Evolutionary conservation across 73 alveolate genomes (phyloP).

Genomic region (Urostyla sp.): DNA sequence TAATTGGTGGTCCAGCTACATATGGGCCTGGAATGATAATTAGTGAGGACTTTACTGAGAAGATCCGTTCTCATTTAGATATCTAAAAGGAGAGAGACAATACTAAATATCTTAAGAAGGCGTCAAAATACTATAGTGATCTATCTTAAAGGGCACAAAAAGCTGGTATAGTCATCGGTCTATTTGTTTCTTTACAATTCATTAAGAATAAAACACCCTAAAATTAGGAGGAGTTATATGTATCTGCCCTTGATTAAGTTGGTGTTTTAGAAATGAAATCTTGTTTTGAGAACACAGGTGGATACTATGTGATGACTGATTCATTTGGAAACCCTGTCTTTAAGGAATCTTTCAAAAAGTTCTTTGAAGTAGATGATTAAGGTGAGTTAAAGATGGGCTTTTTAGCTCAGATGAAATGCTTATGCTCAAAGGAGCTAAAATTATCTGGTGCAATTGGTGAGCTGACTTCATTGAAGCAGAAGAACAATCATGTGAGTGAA

Average conservation of each 20-base stretch:
- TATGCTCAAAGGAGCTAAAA: slow-evolving; percentile 89
- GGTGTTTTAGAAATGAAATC: slow-evolving; percentile 99
- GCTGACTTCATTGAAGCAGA: slow-evolving; percentile 79
- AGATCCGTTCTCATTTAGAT: slow-evolving; percentile 93
- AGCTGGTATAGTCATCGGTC: slow-evolving; percentile 94
- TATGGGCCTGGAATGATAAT: slow-evolving; percentile 99
- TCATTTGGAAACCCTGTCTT: slow-evolving; percentile 97
- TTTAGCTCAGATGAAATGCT: slow-evolving; percentile 91
- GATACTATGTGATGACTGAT: slow-evolving; percentile 98
- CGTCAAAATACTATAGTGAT: slow-evolving; percentile 90
- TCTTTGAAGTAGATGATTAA: slow-evolving; percentile 90
- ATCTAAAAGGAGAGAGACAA: slow-evolving; percentile 88
- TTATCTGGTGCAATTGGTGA: slow-evolving; percentile 96
- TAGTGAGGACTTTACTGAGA: slow-evolving; percentile 86
- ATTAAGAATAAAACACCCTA: too few species aligned
- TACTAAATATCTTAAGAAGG: slow-evolving; percentile 92
- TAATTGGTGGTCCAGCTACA: slow-evolving; percentile 98
- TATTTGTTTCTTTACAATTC: too few species aligned
- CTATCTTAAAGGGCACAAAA: slow-evolving; percentile 92
- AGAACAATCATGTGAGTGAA: slow-evolving; percentile 77
- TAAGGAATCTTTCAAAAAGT: slow-evolving; percentile 90
- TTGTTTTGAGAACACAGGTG: slow-evolving; percentile 98
- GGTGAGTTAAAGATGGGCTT: slow-evolving; percentile 97
- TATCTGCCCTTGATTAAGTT: slow-evolving; percentile 94
- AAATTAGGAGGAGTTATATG: too few species aligned